Percentiles rank a stretch among this genome's conserved stretches.
phyloP scores from a whole-genome alignment of 75 land plant species.

The Gnetum montanum region DNA sequence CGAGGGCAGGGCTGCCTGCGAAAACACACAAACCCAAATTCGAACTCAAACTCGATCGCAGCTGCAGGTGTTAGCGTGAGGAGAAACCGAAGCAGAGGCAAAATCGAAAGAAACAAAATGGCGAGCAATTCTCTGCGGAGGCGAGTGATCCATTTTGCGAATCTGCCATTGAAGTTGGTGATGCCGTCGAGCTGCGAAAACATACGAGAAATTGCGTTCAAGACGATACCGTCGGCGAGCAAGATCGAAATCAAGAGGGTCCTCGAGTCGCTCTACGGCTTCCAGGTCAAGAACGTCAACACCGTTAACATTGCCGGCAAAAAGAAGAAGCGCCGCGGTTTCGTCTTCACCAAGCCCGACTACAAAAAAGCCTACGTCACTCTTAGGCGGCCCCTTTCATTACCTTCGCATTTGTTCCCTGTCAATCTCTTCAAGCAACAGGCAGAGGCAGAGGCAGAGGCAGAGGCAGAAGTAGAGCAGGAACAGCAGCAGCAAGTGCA shows the following conservation, averaged over 20 bases:
- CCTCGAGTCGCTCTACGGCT: conserved; percentile 76
- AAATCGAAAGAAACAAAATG: no score
- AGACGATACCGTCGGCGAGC: conserved; percentile 76
- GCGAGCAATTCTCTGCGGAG: conserved; percentile 49
- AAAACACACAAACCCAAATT: no score
- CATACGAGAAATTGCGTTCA: conserved; percentile 71
- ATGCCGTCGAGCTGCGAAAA: conserved; percentile 52
- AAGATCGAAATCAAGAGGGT: conserved; percentile 90
- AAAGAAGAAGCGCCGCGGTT: conserved; percentile 59
- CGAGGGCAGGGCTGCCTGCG: conserved; percentile 14
- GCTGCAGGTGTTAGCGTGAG: no score
- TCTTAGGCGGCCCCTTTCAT: conserved; percentile 46
- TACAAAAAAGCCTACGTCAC: conserved; percentile 92
- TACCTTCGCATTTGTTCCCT: conserved; percentile 57
- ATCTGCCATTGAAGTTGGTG: conserved; percentile 75
- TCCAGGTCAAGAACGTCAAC: conserved; percentile 74
- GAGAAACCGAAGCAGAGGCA: no score
- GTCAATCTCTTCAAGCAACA: conserved; percentile 41
- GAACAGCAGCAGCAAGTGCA: not conserved
- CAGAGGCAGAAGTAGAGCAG: conserved; percentile 4
- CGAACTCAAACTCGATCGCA: conserved; percentile 5
- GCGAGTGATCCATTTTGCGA: conserved; percentile 61
- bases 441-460: not conserved
- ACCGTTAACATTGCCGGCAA: conserved; percentile 95
- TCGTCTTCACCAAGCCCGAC: conserved; percentile 42